These are phyloP conservation scores for Globisporangium cederbergense DNA, from an alignment of 352 stramenopile species.

Conservation along the genomic window DNA sequence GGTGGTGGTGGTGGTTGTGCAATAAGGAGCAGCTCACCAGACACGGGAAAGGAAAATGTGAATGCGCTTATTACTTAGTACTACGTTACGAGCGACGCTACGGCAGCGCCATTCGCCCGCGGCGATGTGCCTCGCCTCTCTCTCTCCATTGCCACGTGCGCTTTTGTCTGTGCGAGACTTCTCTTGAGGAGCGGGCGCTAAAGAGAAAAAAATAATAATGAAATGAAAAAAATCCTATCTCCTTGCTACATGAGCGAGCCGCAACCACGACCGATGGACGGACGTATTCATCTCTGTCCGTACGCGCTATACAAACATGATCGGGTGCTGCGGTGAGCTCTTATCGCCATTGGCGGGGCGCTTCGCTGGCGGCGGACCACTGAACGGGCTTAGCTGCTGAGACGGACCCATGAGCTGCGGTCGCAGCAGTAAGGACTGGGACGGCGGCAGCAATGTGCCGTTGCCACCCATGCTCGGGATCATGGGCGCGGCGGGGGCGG, in stretches of 20 bases:
- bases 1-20: too few relatives aligned
- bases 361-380: not conserved
- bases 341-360: constrained; percentile 13
- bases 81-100: too few relatives aligned
- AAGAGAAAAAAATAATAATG: constrained; percentile 6
- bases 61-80: too few relatives aligned
- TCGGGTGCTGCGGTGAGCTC: constrained; percentile 2
- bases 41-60: too few relatives aligned
- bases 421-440: constrained; percentile 19
- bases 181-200: not conserved
- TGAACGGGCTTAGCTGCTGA: constrained; percentile 9
- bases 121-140: too few relatives aligned
- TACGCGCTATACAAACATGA: constrained; percentile 13
- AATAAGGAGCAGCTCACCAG: too few relatives aligned
- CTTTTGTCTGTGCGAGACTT: too few relatives aligned
- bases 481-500: not conserved
- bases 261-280: constrained; percentile 1
- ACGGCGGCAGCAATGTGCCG: constrained; percentile 8
- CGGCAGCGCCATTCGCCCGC: too few relatives aligned
- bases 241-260: not conserved
- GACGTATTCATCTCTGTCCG: too few relatives aligned
- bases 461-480: constrained; percentile 1
- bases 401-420: not conserved
- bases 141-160: not conserved
- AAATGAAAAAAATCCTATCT: constrained; percentile 9